These are phyloP conservation scores for Zea luxurians DNA, from an alignment of 176 grass and related monocot species.

Conservation along the genomic window DNA sequence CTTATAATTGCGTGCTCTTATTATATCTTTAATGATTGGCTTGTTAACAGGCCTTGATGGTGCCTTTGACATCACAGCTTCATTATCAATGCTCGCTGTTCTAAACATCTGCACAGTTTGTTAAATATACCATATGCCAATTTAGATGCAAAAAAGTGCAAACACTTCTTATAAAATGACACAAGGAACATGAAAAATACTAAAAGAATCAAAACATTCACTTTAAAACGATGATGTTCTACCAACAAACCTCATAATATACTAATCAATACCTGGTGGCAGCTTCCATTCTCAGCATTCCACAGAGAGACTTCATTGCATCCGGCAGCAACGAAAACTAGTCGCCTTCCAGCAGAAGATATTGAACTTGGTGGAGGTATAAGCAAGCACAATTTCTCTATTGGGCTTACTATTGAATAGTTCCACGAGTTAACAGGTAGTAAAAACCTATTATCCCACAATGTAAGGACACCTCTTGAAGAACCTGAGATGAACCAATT, in stretches of 20 bases:
- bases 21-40: constrained; percentile 56
- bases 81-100: constrained; percentile 68
- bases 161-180: constrained; percentile 9
- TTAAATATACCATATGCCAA: constrained; percentile 25
- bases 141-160: not conserved
- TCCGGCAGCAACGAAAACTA: constrained; percentile 89
- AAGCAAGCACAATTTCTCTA: constrained; percentile 94
- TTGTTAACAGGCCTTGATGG: constrained; percentile 58
- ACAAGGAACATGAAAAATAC: not conserved
- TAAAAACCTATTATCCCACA: constrained; percentile 97
- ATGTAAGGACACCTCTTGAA: constrained; percentile 85
- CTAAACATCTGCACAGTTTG: constrained; percentile 71
- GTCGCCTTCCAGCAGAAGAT: constrained; percentile 60
- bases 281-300: constrained; percentile 98
- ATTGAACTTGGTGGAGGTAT: constrained; percentile 70
- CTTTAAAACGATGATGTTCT: not conserved
- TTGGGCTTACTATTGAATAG: constrained; percentile 71
- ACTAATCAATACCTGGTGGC: constrained; percentile 75
- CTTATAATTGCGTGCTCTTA: constrained; percentile 59
- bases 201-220: not conserved
- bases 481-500: constrained; percentile 99
- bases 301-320: constrained; percentile 86
- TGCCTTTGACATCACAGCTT: constrained; percentile 56
- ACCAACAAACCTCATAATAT: constrained; percentile 21
- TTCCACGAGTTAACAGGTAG: constrained; percentile 96